These are phyloP conservation scores for Gnetum montanum DNA, from an alignment of 75 land plant species.

Conservation along the genomic window DNA sequence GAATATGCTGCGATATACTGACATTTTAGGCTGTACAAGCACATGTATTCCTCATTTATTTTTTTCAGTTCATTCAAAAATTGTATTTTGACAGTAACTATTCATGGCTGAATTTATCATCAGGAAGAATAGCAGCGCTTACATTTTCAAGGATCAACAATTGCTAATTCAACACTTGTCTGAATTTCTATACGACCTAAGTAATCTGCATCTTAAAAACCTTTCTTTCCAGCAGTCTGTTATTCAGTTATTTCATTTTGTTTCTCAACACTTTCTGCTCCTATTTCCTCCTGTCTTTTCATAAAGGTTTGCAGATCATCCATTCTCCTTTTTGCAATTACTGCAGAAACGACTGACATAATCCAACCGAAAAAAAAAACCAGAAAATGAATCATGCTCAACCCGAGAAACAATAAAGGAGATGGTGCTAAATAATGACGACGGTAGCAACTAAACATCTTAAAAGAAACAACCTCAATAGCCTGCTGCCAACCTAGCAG, in stretches of 20 bases:
- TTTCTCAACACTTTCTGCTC: not conserved
- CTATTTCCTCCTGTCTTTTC: not conserved
- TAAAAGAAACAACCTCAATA: not conserved
- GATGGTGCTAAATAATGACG: not conserved
- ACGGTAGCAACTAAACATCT: not conserved
- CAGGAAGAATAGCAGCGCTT: not conserved
- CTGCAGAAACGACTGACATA: not conserved
- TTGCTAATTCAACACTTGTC: not conserved
- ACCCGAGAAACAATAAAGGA: not conserved
- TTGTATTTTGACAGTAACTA: not conserved
- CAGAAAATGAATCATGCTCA: too few relatives aligned
- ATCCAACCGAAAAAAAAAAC: not conserved
- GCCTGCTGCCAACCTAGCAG: not conserved
- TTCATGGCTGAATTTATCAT: not conserved
- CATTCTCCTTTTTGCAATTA: slow-evolving; percentile 6
- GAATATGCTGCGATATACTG: too few relatives aligned
- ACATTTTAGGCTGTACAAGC: too few relatives aligned
- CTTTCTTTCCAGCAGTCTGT: not conserved
- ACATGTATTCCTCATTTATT: too few relatives aligned
- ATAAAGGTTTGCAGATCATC: slow-evolving; percentile 1
- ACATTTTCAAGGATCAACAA: not conserved
- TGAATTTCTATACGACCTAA: not conserved
- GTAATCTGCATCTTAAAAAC: not conserved
- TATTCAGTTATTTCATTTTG: not conserved
- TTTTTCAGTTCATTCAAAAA: too few relatives aligned